Conservation (phyloP, 768 basidiomycete species). For the Termitomyces bulborhizus region DNA sequence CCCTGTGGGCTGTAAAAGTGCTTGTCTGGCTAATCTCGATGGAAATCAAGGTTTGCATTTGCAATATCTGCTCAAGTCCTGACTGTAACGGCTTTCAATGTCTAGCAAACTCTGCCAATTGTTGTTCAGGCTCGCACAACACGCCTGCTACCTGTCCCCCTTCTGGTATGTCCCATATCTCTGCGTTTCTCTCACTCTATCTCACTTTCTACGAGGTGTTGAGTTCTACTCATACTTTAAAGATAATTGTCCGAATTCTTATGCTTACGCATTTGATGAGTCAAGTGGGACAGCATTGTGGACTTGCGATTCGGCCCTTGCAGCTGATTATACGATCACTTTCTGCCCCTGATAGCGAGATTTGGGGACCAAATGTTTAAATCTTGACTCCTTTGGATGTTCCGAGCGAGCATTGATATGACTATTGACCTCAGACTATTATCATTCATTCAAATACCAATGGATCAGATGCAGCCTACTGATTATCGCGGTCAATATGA, state of each 20-base stretch:
- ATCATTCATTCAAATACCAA: not conserved
- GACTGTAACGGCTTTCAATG: not conserved
- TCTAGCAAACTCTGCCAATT: constrained; percentile 28
- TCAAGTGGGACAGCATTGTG: constrained; percentile 38
- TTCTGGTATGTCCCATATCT: constrained; percentile 17
- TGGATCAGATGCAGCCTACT: not conserved
- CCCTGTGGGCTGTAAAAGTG: constrained; percentile 48
- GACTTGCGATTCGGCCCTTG: constrained; percentile 27
- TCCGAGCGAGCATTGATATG: not conserved
- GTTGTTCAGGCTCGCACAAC: constrained; percentile 27
- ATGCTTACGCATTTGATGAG: constrained; percentile 45
- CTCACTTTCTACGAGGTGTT: constrained; percentile 14
- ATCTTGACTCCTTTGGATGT: not conserved
- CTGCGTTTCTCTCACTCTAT: constrained; percentile 1
- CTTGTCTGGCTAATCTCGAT: constrained; percentile 33
- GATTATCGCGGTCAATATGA: not conserved
- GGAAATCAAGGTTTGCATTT: constrained; percentile 19
- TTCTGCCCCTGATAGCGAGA: constrained; percentile 16
- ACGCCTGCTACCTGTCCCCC: constrained; percentile 29
- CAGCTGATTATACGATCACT: constrained; percentile 23
- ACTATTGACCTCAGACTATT: not conserved
- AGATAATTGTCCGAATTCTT: constrained; percentile 23
- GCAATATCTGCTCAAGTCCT: not conserved
- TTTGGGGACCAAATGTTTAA: not conserved
- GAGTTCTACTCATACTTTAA: constrained; percentile 22